These are phyloP conservation scores for Neurospora hispaniola DNA, from an alignment of 495 filamentous ascomycete genomes.

Conservation along the genomic window DNA sequence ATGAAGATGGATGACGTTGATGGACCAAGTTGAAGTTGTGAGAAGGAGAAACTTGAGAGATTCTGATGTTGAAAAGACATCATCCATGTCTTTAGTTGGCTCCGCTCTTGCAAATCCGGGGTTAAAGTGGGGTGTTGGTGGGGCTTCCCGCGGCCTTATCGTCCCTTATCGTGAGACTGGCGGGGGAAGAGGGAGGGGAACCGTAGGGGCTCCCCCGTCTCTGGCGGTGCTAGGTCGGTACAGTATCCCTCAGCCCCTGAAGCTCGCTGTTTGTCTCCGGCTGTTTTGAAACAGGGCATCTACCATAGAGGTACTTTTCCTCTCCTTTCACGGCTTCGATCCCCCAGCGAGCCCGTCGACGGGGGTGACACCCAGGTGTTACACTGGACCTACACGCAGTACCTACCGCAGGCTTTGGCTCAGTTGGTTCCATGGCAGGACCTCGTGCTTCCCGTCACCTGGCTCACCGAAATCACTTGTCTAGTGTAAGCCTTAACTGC, in stretches of 20 bases:
- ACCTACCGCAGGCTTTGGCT: neutral
- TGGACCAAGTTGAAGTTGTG: neutral
- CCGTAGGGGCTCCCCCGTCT: neutral
- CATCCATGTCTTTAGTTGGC: neutral
- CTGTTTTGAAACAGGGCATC: no score
- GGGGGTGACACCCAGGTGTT: no score
- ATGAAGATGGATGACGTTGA: neutral
- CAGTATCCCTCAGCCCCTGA: no score
- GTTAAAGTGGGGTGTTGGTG: neutral
- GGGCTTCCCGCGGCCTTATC: neutral
- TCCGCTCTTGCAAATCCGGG: neutral
- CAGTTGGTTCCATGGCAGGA: neutral
- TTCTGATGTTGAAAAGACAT: neutral
- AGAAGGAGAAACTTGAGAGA: neutral
- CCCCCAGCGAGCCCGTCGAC: no score
- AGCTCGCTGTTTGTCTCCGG: no score
- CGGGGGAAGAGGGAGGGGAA: neutral
- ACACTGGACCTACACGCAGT: no score
- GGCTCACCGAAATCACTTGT: neutral
- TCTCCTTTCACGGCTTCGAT: no score
- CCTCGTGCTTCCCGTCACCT: neutral
- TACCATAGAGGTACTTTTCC: no score
- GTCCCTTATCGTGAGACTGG: neutral
- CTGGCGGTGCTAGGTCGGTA: no score
- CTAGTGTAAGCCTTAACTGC: no score